A percentile compares a stretch with the other conserved stretches of the same genome.
phyloP scores from a whole-genome alignment of 2,329 filamentous ascomycete genomes.

The Colletotrichum plurivorum region DNA sequence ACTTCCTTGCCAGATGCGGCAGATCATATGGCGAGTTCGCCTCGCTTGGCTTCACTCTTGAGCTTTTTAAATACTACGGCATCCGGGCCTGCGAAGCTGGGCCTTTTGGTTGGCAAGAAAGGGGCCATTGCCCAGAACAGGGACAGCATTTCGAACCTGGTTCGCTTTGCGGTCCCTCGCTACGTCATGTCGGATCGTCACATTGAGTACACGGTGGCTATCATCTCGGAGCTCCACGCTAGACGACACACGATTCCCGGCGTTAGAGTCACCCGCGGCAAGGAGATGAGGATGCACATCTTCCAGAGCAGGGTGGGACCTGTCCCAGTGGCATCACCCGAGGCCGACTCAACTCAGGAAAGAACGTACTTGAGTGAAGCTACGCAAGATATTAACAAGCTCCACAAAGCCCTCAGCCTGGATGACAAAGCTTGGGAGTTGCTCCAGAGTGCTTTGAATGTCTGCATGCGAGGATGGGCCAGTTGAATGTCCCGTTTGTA shows the following conservation, averaged over 20 bases:
- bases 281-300: neutral
- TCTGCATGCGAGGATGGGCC: neutral
- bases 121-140: neutral
- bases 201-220: constrained; percentile 3
- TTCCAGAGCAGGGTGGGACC: constrained; percentile 6
- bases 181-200: constrained; percentile 15
- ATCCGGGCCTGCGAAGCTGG: neutral
- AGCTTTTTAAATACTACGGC: neutral
- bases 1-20: neutral
- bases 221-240: neutral
- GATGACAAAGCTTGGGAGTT: neutral
- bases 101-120: neutral
- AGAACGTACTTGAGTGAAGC: neutral
- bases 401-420: neutral
- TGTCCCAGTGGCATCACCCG: neutral
- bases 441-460: neutral
- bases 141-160: neutral
- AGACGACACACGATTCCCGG: neutral
- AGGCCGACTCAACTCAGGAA: neutral
- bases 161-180: neutral
- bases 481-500: neutral
- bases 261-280: neutral
- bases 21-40: neutral
- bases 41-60: neutral
- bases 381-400: neutral